Evolutionary conservation across 164 flowering plant genomes (phyloP).

Genomic region (Taxillus chinensis): DNA sequence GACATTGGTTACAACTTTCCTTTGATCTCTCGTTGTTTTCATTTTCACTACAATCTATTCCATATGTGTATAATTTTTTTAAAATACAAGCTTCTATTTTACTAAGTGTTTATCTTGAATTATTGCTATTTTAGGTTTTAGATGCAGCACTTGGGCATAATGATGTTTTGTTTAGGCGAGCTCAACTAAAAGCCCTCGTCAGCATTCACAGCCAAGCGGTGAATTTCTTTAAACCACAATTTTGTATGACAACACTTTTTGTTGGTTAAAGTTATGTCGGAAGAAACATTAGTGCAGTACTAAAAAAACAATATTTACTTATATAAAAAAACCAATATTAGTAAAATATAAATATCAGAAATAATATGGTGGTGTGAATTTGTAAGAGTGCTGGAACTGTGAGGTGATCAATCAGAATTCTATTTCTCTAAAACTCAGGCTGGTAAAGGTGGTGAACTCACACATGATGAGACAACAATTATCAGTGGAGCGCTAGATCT

Average conservation of each 20-base stretch:
- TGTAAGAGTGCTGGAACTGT: too few relatives aligned
- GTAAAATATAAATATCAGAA: too few relatives aligned
- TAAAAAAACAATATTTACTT: neutral
- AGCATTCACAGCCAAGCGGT: constrained; percentile 91
- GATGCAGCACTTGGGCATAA: constrained; percentile 83
- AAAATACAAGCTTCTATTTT: too few relatives aligned
- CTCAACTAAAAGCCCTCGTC: constrained; percentile 93
- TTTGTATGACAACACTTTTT: too few relatives aligned
- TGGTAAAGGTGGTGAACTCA: constrained; percentile 30
- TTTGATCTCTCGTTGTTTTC: too few relatives aligned
- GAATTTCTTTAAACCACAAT: neutral
- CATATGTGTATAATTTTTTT: too few relatives aligned
- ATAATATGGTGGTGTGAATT: too few relatives aligned
- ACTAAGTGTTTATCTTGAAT: too few relatives aligned
- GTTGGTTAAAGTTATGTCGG: too few relatives aligned
- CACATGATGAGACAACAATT: constrained; percentile 25
- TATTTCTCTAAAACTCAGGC: neutral
- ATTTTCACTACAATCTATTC: too few relatives aligned
- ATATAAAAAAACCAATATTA: neutral
- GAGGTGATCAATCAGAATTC: neutral
- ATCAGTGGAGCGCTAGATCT: constrained; percentile 28
- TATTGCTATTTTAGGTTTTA: constrained; percentile 34
- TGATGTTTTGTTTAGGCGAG: constrained; percentile 85
- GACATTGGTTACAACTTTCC: too few relatives aligned
- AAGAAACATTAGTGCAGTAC: too few relatives aligned